phyloP scores from a whole-genome alignment of 176 grass and related monocot species.

The Chloris gayana region DNA sequence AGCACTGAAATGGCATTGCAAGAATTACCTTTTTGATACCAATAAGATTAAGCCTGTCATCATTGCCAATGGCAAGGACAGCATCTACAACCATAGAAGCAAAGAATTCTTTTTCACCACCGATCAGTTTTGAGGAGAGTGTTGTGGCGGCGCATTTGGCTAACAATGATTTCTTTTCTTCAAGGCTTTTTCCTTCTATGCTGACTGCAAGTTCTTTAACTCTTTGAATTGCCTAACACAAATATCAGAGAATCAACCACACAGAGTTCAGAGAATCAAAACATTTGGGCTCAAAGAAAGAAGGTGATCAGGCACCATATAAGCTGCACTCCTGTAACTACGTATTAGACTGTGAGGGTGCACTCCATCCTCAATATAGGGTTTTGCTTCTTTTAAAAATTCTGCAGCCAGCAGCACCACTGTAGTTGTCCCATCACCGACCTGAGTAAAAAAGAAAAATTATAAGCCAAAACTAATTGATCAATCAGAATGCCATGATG shows the following conservation, averaged over 20 bases:
- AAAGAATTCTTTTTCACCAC: constrained; percentile 96
- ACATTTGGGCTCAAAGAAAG: not conserved
- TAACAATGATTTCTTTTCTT: constrained; percentile 88
- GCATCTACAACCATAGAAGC: constrained; percentile 93
- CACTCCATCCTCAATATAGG: constrained; percentile 96
- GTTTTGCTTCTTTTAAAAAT: constrained; percentile 95
- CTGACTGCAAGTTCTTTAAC: constrained; percentile 92
- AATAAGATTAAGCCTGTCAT: constrained; percentile 92
- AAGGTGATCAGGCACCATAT: constrained; percentile 49
- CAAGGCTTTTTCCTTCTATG: constrained; percentile 95
- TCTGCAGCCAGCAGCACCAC: constrained; percentile 96
- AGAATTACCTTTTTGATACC: constrained; percentile 86
- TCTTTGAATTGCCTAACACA: constrained; percentile 71
- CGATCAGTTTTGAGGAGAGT: constrained; percentile 90
- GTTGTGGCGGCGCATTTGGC: constrained; percentile 93
- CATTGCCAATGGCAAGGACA: constrained; percentile 82
- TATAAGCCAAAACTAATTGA: not conserved
- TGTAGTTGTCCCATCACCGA: constrained; percentile 98
- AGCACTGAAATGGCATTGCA: not conserved
- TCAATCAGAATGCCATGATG: constrained; percentile 23
- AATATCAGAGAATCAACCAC: constrained; percentile 22
- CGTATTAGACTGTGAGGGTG: constrained; percentile 86
- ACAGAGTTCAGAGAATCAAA: not conserved
- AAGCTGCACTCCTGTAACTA: constrained; percentile 71
- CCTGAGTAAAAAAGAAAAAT: constrained; percentile 50